Base-by-base conservation (phyloP, 139 green algal species). In the Chlorella sp. region DNA sequence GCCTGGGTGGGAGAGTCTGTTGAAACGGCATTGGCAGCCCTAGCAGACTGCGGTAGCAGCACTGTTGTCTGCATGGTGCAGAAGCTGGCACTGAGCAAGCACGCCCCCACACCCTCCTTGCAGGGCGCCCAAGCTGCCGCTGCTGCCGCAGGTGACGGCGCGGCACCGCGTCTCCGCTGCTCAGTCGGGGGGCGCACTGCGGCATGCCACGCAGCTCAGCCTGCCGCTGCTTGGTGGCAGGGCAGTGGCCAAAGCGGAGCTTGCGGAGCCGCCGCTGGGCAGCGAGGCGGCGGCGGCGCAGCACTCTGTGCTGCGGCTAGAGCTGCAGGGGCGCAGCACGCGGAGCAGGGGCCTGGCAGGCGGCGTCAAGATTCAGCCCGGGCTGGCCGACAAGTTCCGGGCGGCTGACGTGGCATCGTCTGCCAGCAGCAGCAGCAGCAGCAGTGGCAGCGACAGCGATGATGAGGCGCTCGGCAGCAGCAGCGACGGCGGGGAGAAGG, bases 111-210 rank as follows among this genome's bases (percentile, higher is more conserved):
- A 6, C 26, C 24, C 41, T 34, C 41, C 41, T n/a, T 62, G 77
- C 60, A 83, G 77, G 58, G 24, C 73, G 77, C 77, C 77, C 60
- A 83, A 73, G 58, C 43, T 83, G 77, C 77, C 64, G 26, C 40
- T 83, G 38, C 77, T 83, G 40, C 60, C 77, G n/a, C 56, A 73
- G 77, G 24, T 73, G 56, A 83, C 60, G 2, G 77, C 64, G 19
- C 58, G 44, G 58, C 77, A 83, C 41, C 28, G 60, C 1, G 13
- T 83, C 30, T 60, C 40, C 5, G 77, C 56, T 1, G 36, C 77
- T 16, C 58, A 73, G 60, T 38, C 60, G 38, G 22, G 36, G 8
- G 11, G 34, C 4, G 77, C 28, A 3, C 9, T 73, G 60, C 60
- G 58, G 58, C 77, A 83, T 60, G 40, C 36, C 77, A 83, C 26